A percentile compares a stretch with the other conserved stretches of the same genome.
Evolutionary conservation across 192 early-diverging fungal genomes (phyloP).

Genomic region (Entomortierella lignicola): DNA sequence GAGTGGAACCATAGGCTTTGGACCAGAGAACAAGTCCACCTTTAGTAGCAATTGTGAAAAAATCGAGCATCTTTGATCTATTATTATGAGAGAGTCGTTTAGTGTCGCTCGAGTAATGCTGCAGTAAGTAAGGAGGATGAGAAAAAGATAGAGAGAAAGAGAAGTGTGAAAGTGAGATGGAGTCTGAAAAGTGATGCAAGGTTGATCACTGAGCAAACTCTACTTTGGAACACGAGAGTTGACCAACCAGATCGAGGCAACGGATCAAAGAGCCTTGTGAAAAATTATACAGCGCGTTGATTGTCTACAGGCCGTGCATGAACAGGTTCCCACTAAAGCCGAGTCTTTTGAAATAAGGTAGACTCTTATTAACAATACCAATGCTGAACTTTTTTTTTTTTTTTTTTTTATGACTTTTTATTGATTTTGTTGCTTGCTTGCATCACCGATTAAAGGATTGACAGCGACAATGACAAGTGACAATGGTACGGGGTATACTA

Average conservation of each 20-base stretch:
- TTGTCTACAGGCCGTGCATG: too few species aligned
- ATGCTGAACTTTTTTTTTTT: too few species aligned
- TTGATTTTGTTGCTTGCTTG: background rate
- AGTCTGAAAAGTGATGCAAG: background rate
- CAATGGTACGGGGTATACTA: constrained; percentile 6
- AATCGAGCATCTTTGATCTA: constrained; percentile 78
- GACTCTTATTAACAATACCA: too few species aligned
- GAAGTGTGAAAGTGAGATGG: background rate
- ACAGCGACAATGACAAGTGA: background rate
- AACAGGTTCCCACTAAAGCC: too few species aligned
- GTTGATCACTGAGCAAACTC: background rate
- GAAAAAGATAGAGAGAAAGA: background rate
- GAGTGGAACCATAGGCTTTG: constrained; percentile 70
- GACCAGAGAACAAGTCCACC: constrained; percentile 92
- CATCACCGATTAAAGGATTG: background rate
- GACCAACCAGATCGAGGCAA: constrained; percentile 7
- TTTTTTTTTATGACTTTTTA: background rate
- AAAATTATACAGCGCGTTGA: too few species aligned
- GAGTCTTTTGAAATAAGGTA: too few species aligned
- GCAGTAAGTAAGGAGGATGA: background rate
- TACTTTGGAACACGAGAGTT: background rate
- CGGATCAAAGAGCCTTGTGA: background rate
- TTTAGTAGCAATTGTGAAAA: constrained; percentile 84
- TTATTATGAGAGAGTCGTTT: background rate
- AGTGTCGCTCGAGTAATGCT: background rate